Conservation (phyloP, 805 yeast genomes). For the Zygosaccharomyces pseudorouxii region DNA sequence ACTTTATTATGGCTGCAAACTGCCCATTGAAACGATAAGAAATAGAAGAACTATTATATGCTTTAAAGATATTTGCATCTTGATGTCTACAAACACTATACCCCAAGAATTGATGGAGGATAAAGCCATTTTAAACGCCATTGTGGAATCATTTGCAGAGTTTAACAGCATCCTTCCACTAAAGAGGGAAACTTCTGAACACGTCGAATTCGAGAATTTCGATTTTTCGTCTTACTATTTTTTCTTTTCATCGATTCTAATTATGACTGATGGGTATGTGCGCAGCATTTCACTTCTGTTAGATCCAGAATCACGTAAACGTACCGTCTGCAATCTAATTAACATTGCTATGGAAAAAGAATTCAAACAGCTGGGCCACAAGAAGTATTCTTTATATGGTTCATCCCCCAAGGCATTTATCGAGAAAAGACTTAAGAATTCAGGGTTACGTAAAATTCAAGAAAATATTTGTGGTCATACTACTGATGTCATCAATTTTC, state of each 20-base stretch:
- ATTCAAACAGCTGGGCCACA: slow-evolving; percentile 16
- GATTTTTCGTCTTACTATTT: slow-evolving; percentile 50
- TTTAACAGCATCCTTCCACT: slow-evolving; percentile 51
- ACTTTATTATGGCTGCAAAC: slow-evolving; percentile 21
- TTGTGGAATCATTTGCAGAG: slow-evolving; percentile 27
- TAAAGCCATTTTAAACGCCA: slow-evolving; percentile 15
- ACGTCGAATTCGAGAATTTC: slow-evolving; percentile 86
- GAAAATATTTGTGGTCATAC: slow-evolving; percentile 27
- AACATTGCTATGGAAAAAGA: slow-evolving; percentile 19
- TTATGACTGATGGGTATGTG: slow-evolving; percentile 32
- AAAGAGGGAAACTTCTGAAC: slow-evolving; percentile 69
- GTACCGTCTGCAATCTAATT: slow-evolving; percentile 18
- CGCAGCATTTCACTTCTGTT: slow-evolving; percentile 26
- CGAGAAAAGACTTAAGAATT: not conserved
- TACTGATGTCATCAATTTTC: slow-evolving; percentile 23
- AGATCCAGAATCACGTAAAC: slow-evolving; percentile 19
- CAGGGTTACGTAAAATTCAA: slow-evolving; percentile 11
- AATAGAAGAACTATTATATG: slow-evolving; percentile 31
- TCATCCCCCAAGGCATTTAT: not conserved
- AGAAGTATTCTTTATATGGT: slow-evolving; percentile 7
- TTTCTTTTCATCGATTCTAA: slow-evolving; percentile 30
- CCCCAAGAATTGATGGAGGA: slow-evolving; percentile 37
- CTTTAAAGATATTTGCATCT: slow-evolving; percentile 56
- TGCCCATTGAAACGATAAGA: slow-evolving; percentile 28
- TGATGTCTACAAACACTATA: slow-evolving; percentile 63